Base-by-base conservation (phyloP, 805 yeast genomes). In the Sugiyamaella valdiviana region DNA sequence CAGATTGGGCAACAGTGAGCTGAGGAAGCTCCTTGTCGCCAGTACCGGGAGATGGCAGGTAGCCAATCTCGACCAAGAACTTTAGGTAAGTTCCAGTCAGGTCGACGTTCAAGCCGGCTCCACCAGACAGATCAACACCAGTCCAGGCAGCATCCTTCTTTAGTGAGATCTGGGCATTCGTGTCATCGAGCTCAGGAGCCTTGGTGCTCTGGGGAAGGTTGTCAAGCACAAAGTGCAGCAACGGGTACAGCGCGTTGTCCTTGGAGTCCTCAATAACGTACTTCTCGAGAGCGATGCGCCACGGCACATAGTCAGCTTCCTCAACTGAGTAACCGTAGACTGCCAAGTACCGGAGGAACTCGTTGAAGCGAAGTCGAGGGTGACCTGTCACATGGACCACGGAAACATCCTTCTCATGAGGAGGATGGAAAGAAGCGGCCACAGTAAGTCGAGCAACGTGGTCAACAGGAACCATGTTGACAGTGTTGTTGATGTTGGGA, bases 381-480 rank as follows among this genome's bases (percentile, higher is more conserved):
- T 93, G 98, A 20, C 91, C 95, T 5, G 98, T 93, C n/a, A 93
- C 97, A 40, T 93, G 99, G 1, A 88, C 89, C 38, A 95, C 99
- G 0, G 82, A 70, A 39, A 81, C 68, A 44, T 70, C 73, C 14
- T 70, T 70, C 1, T 58, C 59, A 19, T 67, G 58, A 20, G 93
- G 85, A 22, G 95, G 91, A 59, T 79, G 79, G 53, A 93, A 73
- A 0, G 96, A 83, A 22, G 93, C 70, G 1, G 98, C 87, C 45
- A 82, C 86, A 21, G 83, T 85, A 20, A 89, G 86, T 42, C 95
- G 77, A 1, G 99, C 98, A 56, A 93, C 99, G 62, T 93, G 99
- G 60, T 95, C 97, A 39, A 93, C 99, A 2, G 99, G 99, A 19
- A 88, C 97, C 85, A 90, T 88, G 68, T 93, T 93, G 36, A 91